Percentiles rank a stretch among this genome's conserved stretches.
Conservation (phyloP, 352 stramenopile species). For the Globisporangium polare region DNA sequence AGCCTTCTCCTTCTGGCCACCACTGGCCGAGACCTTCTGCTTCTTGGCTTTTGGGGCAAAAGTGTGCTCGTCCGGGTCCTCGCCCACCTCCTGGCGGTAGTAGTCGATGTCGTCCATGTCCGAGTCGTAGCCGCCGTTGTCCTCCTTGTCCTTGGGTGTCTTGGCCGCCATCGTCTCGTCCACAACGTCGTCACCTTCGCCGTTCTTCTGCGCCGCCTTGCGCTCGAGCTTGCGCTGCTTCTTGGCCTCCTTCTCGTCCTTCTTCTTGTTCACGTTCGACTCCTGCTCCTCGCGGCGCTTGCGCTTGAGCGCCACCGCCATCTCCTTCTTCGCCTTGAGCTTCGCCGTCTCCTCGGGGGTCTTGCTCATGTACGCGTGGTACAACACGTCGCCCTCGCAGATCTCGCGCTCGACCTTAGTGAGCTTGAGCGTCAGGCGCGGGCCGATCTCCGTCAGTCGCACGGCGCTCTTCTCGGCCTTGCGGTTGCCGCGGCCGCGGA, state of each 20-base stretch:
- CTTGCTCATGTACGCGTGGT: constrained; percentile 93
- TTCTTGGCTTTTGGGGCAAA: constrained; percentile 64
- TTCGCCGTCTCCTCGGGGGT: constrained; percentile 77
- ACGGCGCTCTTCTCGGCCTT: constrained; percentile 92
- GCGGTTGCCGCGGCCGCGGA: constrained; percentile 89
- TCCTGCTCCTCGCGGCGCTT: constrained; percentile 88
- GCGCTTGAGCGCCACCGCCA: constrained; percentile 66
- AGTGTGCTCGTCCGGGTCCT: constrained; percentile 80
- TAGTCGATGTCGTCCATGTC: constrained; percentile 78
- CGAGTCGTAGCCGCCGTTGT: constrained; percentile 37
- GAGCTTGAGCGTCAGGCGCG: constrained; percentile 92
- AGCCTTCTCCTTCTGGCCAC: constrained; percentile 12
- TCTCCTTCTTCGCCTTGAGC: constrained; percentile 77
- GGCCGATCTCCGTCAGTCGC: constrained; percentile 95
- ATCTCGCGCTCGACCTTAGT: constrained; percentile 97
- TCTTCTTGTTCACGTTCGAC: constrained; percentile 86
- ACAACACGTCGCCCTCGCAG: constrained; percentile 95
- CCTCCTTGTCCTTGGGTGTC: constrained; percentile 18
- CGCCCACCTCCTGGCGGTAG: constrained; percentile 79
- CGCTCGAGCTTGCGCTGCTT: constrained; percentile 68
- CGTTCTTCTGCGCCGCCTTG: constrained; percentile 42
- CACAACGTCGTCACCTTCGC: constrained; percentile 41
- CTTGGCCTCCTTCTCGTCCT: constrained; percentile 74
- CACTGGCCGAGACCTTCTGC: constrained; percentile 32
- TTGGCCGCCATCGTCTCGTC: constrained; percentile 34